A percentile compares a stretch with the other conserved stretches of the same genome.
Conservation (phyloP, 805 yeast genomes). For the Kluyveromyces nonfermentans region DNA sequence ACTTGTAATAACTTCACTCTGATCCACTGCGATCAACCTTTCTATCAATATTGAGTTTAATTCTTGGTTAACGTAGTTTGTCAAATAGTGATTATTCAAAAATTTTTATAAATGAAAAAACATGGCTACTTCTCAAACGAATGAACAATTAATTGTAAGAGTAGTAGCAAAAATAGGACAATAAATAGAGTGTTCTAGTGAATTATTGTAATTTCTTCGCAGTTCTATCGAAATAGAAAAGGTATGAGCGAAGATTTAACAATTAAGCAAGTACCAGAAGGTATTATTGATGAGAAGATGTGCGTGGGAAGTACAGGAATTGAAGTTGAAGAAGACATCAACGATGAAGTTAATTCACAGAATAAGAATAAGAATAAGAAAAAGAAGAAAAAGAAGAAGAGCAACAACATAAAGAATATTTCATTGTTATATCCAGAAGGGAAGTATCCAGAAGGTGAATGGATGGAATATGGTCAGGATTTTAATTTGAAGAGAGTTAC, state of each 20-base stretch:
- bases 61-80: no score
- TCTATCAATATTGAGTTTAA: no score
- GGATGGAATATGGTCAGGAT: slow-evolving; percentile 61
- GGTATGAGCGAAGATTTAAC: neutral
- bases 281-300: neutral
- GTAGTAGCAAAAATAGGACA: no score
- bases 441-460: slow-evolving; percentile 78
- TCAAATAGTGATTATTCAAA: neutral
- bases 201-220: no score
- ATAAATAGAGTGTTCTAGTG: no score
- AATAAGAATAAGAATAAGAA: slow-evolving; percentile 49
- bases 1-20: no score
- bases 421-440: slow-evolving; percentile 60
- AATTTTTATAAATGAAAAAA: neutral
- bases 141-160: neutral
- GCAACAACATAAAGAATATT: slow-evolving; percentile 49
- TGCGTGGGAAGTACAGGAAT: neutral
- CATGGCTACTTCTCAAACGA: neutral
- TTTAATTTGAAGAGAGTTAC: slow-evolving; percentile 68
- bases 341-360: slow-evolving; percentile 1
- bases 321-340: slow-evolving; percentile 5
- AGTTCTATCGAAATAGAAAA: no score
- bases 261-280: neutral
- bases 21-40: no score
- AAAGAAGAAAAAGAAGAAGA: slow-evolving; percentile 50